phyloP scores from a whole-genome alignment of 2,329 filamentous ascomycete species.

The Rhynchosporium graminicola region DNA sequence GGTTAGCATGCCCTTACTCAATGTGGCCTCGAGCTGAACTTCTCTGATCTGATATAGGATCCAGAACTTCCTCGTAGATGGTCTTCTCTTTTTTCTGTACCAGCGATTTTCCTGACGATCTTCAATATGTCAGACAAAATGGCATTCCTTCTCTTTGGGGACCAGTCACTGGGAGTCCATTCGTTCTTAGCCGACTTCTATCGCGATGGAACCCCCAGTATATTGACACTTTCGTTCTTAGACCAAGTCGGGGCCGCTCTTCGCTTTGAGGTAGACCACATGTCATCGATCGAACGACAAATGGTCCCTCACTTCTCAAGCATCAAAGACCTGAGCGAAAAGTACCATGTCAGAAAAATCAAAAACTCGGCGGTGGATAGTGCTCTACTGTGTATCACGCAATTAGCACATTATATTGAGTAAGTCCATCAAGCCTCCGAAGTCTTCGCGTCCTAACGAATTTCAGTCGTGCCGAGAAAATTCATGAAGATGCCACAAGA shows the following conservation, averaged over 20 bases:
- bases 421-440: conserved; percentile 43
- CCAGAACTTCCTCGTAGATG: conserved; percentile 2
- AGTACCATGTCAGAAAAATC: conserved; percentile 57
- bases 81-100: conserved; percentile 7
- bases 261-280: conserved; percentile 58
- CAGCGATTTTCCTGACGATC: conserved; percentile 14
- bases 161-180: conserved; percentile 70
- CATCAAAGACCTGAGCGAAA: conserved; percentile 64
- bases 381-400: conserved; percentile 63
- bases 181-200: conserved; percentile 59
- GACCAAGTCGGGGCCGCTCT: conserved; percentile 58
- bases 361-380: conserved; percentile 66
- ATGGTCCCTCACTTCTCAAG: conserved; percentile 63
- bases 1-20: background rate
- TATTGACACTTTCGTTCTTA: conserved; percentile 62
- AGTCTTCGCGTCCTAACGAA: background rate
- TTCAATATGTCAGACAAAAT: conserved; percentile 39
- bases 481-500: conserved; percentile 54
- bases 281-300: conserved; percentile 58
- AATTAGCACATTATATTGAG: conserved; percentile 70
- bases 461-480: conserved; percentile 53
- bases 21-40: conserved; percentile 1
- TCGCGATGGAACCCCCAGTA: conserved; percentile 48
- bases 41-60: conserved; percentile 15
- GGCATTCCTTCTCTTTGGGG: conserved; percentile 66